These are phyloP conservation scores for Epichloe gansuensis DNA, from an alignment of 2,329 filamentous ascomycete genomes.

Conservation along the genomic window DNA sequence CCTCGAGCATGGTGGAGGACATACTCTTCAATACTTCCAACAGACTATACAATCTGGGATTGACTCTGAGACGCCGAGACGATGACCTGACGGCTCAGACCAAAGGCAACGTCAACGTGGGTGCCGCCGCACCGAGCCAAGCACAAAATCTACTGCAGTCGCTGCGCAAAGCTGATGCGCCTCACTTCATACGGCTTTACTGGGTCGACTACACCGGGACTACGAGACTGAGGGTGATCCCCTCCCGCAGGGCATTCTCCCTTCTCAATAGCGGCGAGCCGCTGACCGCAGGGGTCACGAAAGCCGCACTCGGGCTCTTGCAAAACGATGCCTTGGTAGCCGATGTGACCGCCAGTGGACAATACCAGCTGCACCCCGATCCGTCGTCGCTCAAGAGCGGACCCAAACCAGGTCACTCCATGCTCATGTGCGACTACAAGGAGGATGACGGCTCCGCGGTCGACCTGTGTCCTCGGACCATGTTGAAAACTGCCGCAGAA, in stretches of 20 bases:
- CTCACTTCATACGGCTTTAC: conserved; percentile 53
- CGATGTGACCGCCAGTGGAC: conserved; percentile 44
- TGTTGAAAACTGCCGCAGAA: conserved; percentile 43
- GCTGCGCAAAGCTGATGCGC: not conserved
- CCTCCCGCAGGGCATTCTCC: conserved; percentile 41
- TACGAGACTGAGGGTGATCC: conserved; percentile 52
- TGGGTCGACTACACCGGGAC: conserved; percentile 71
- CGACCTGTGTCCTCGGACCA: conserved; percentile 49
- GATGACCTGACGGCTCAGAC: not conserved
- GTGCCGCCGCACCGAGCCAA: not conserved
- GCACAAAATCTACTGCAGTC: not conserved
- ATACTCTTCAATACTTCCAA: conserved; percentile 71
- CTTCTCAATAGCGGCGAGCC: conserved; percentile 31
- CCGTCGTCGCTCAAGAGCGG: conserved; percentile 47
- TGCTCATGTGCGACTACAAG: conserved; percentile 53
- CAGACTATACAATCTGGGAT: conserved; percentile 49
- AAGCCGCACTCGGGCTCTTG: conserved; percentile 51
- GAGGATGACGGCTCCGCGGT: conserved; percentile 39
- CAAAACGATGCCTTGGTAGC: conserved; percentile 50
- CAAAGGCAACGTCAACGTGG: not conserved
- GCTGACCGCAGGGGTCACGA: conserved; percentile 45
- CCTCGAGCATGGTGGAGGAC: conserved; percentile 49
- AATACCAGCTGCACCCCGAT: conserved; percentile 55
- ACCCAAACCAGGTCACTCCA: conserved; percentile 47
- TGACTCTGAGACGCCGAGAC: not conserved